Base-by-base conservation (phyloP, 805 yeast genomes). In the Candida anglica region DNA sequence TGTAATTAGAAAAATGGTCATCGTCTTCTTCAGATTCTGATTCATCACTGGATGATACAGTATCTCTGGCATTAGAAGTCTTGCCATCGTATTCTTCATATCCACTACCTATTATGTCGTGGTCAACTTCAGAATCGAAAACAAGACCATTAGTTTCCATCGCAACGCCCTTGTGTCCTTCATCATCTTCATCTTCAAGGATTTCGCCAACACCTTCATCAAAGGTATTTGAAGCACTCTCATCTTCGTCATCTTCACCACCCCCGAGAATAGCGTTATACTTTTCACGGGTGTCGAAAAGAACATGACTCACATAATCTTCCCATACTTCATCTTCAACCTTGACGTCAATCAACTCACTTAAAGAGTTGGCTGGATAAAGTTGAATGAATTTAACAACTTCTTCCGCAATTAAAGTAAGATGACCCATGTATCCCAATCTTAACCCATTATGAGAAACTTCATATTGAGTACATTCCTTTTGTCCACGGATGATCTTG, bases 341-440 rank as follows among this genome's bases (percentile, higher is more conserved):
- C 37, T 62, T 63, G 15, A 39, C 47, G 42, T 66, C 69, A 31
- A 66, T 63, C 14, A 57, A 46, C 18, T 54, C 58, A 39, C 69
- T 63, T 14, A 66, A 44, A 4, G 65, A 54, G 35, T 50, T 54
- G 17, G 57, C 48, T 1, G 73, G 73, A 33, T 52, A 56, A 17
- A 56, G 41, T 39, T 56, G 73, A n/a, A 73, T 67, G 56, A 93
- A 93, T 56, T 93, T 93, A 31, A 88, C 95, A 27, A 93, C 93
- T 57, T 93, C 98, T 55, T 93, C 98, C 17, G 96, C 91, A 42
- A 93, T 87, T 33, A 93, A 67, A 2, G 96, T 87, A 43, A 93
- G 66, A 54, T 93, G 98, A 15, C 98, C 98, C 93, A 91, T 93
- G 53, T 86, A 93, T 1, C 98, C 98, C 32, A 88, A 71, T 40